Evolutionary conservation across 129 eudicot genomes (phyloP).

Genomic region (Calendula officinalis): DNA sequence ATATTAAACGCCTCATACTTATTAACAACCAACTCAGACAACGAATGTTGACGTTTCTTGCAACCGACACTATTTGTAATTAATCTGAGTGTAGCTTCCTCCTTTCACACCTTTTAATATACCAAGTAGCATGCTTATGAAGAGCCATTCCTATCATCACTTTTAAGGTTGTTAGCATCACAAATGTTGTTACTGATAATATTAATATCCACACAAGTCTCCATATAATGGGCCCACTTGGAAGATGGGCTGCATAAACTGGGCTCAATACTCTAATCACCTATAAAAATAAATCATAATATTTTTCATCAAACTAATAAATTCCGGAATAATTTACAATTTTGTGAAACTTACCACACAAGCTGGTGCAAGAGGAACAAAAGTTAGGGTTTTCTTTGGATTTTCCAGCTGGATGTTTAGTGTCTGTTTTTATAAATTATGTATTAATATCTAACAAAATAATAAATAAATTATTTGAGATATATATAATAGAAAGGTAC

Average conservation of each 20-base stretch:
- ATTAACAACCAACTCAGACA: constrained; percentile 17
- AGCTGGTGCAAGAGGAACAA: constrained; percentile 96
- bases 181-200: constrained; percentile 50
- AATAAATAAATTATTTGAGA: too few relatives aligned
- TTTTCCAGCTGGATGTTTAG: constrained; percentile 66
- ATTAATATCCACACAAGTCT: constrained; percentile 67
- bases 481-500: constrained; percentile 35
- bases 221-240: constrained; percentile 64
- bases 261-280: constrained; percentile 83
- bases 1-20: constrained; percentile 25
- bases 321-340: too few relatives aligned
- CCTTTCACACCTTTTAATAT: constrained; percentile 68
- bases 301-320: not conserved
- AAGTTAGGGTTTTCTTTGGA: constrained; percentile 66
- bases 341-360: constrained; percentile 62
- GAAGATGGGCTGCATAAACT: constrained; percentile 82
- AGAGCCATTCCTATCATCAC: constrained; percentile 88
- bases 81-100: constrained; percentile 83
- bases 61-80: constrained; percentile 7
- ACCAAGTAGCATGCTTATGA: constrained; percentile 81
- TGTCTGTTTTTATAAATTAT: constrained; percentile 41
- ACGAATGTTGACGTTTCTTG: constrained; percentile 1
- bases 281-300: constrained; percentile 35
- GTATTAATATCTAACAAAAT: not conserved
- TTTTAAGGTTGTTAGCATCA: constrained; percentile 82